Conservation (phyloP, 352 stramenopile genomes). For the Elongisporangium prolatum region DNA sequence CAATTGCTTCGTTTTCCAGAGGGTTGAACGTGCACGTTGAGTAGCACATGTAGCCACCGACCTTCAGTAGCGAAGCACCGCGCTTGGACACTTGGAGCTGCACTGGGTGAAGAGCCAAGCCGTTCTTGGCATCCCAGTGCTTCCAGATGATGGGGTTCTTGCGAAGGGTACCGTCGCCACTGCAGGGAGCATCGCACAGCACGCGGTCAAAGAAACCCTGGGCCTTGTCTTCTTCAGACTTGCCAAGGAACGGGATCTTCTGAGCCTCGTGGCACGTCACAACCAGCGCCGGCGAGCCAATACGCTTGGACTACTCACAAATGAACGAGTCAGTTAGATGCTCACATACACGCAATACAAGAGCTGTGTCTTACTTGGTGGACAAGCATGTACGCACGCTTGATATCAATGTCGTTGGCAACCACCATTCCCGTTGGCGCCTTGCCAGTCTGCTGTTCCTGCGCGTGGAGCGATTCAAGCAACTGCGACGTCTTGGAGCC, state of each 20-base stretch:
- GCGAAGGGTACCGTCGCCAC: slow-evolving; percentile 96
- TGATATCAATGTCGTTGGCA: slow-evolving; percentile 96
- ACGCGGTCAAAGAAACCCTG: slow-evolving; percentile 97
- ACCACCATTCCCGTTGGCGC: slow-evolving; percentile 90
- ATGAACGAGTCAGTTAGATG: neutral
- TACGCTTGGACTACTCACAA: slow-evolving; percentile 84
- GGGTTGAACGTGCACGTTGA: slow-evolving; percentile 99
- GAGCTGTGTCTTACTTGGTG: slow-evolving; percentile 67
- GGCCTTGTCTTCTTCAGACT: slow-evolving; percentile 33
- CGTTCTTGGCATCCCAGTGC: slow-evolving; percentile 90
- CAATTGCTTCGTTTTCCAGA: slow-evolving; percentile 99
- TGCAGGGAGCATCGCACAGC: slow-evolving; percentile 98
- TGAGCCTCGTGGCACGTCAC: slow-evolving; percentile 96
- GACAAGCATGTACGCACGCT: slow-evolving; percentile 98
- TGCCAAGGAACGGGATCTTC: slow-evolving; percentile 91
- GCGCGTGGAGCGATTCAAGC: slow-evolving; percentile 90
- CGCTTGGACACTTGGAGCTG: slow-evolving; percentile 95
- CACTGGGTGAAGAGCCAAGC: slow-evolving; percentile 91
- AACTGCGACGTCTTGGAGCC: slow-evolving; percentile 99
- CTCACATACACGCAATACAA: neutral
- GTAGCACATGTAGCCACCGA: slow-evolving; percentile 94
- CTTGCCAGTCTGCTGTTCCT: slow-evolving; percentile 73
- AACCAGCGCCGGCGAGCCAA: slow-evolving; percentile 92
- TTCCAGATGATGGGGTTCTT: slow-evolving; percentile 98
- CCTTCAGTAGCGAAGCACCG: slow-evolving; percentile 88